These are phyloP conservation scores for Lactifluus volemus DNA, from an alignment of 768 basidiomycete species.

Conservation along the genomic window DNA sequence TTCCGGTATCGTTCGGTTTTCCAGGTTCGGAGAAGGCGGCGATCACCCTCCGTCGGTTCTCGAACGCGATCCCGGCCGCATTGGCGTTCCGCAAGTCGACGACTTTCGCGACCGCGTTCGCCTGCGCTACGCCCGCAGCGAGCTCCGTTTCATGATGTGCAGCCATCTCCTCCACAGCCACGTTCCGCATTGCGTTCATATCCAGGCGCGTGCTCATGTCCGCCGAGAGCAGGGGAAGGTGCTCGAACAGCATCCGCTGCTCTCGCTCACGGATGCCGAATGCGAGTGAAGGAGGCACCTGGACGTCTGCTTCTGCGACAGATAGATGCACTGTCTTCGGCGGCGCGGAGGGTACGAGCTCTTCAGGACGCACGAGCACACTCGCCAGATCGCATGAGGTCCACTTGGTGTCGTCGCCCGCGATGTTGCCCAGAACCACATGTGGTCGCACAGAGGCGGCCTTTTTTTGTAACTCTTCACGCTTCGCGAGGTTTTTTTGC, in stretches of 20 bases:
- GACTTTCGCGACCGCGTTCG: slow-evolving; percentile 52
- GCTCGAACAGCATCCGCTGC: slow-evolving; percentile 55
- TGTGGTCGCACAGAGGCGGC: slow-evolving; percentile 43
- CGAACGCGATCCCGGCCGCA: slow-evolving; percentile 75
- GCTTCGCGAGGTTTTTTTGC: slow-evolving; percentile 39
- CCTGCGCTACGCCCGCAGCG: slow-evolving; percentile 36
- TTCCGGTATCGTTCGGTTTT: slow-evolving; percentile 67
- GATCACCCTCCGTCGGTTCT: slow-evolving; percentile 77
- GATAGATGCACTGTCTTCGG: background rate
- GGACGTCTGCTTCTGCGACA: slow-evolving; percentile 29
- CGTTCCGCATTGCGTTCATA: background rate
- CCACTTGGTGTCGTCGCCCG: slow-evolving; percentile 63
- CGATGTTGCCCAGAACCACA: slow-evolving; percentile 65
- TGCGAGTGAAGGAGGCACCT: slow-evolving; percentile 45
- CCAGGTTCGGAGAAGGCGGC: slow-evolving; percentile 64
- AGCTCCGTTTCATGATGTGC: slow-evolving; percentile 22
- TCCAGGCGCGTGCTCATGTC: slow-evolving; percentile 7
- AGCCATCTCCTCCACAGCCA: background rate
- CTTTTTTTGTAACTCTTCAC: slow-evolving; percentile 33
- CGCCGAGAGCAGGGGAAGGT: slow-evolving; percentile 50
- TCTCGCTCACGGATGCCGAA: slow-evolving; percentile 59
- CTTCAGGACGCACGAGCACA: slow-evolving; percentile 31
- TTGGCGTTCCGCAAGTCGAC: slow-evolving; percentile 85
- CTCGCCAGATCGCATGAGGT: slow-evolving; percentile 53
- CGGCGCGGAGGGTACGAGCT: slow-evolving; percentile 5